A percentile compares a stretch with the other conserved stretches of the same genome.
These are phyloP conservation scores for Sordariomycetes sp. DNA, from an alignment of 2,329 filamentous ascomycete genomes.

Conservation along the genomic window DNA sequence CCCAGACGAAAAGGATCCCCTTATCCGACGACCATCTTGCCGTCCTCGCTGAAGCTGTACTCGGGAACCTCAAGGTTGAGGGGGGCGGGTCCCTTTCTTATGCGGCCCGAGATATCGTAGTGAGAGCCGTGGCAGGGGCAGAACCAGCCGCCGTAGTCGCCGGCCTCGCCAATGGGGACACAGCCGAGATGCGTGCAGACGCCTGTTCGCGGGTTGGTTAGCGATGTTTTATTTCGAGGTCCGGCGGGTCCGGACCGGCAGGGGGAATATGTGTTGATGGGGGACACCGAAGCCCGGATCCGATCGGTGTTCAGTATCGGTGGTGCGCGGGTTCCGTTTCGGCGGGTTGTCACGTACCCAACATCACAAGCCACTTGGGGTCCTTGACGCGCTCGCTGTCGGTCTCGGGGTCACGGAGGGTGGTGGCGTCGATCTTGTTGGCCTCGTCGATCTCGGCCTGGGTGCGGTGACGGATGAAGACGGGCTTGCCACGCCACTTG, in stretches of 20 bases:
- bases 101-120: conserved; percentile 98
- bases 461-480: conserved; percentile 99
- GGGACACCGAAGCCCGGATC: background rate
- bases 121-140: conserved; percentile 99
- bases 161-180: conserved; percentile 97
- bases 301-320: background rate
- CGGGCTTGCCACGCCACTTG: conserved; percentile 99
- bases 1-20: conserved; percentile 5
- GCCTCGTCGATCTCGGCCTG: conserved; percentile 86
- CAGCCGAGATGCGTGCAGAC: conserved; percentile 99
- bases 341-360: conserved; percentile 47
- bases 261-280: background rate
- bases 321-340: background rate
- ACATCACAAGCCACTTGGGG: conserved; percentile 97
- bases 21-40: conserved; percentile 88
- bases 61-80: conserved; percentile 91
- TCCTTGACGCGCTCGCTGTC: conserved; percentile 93
- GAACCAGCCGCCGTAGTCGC: conserved; percentile 98
- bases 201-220: conserved; percentile 35
- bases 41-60: conserved; percentile 89
- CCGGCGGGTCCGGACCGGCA: background rate
- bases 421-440: conserved; percentile 70
- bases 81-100: conserved; percentile 93
- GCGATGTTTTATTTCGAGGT: background rate
- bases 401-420: conserved; percentile 79